Evolutionary conservation across 345 rosid species (phyloP), one percentile per base, ranked within the genome.

Genomic region (Kernera saxatilis): DNA sequence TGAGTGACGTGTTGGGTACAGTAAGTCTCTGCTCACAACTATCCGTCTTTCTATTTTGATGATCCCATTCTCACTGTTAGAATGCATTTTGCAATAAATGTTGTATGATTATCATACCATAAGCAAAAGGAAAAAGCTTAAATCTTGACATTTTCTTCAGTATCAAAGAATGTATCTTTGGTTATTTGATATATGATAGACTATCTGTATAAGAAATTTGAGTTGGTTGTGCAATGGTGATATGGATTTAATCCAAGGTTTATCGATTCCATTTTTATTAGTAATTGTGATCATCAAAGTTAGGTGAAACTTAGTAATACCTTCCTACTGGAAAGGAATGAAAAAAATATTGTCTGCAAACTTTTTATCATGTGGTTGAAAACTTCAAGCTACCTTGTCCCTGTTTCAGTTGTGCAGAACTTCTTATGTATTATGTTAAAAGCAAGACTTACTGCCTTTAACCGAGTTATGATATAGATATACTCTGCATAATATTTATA

Each of bases 1-100:
- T 95, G 79, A 90, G 90, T 64, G 98, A 95, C 26, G 91, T 90
- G 75, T 78, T 95, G 82, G 99, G 98, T 84, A 92, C 99, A 49
- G 97, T 95, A 86, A 88, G 99, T 87, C 69, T 58, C 37, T 63
- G 6, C 53, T 70, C 65, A 41, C 41, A 71, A 26, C 15, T 71
- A 62, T 50, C 53, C 9, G 55, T 66, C 22, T 55, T 39, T 78
- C 55, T 67, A n/a, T 61, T 57, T 44, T 2, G 7, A 69, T 45
- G 36, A 46, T 64, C 73, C 37, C 27, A 26, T 66, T 63, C 56
- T 39, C 54, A 57, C 30, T 35, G 52, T 30, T 51, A 13, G 13
- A 19, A 57, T 41, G 54, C 61, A 17, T 21, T 39, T 39, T 18
- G 30, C 2, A 1, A 41, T 44, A 21, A 13, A 21, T 52, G 43